Conservation (phyloP, 805 yeast genomes). For the Myxozyma neotropica region DNA sequence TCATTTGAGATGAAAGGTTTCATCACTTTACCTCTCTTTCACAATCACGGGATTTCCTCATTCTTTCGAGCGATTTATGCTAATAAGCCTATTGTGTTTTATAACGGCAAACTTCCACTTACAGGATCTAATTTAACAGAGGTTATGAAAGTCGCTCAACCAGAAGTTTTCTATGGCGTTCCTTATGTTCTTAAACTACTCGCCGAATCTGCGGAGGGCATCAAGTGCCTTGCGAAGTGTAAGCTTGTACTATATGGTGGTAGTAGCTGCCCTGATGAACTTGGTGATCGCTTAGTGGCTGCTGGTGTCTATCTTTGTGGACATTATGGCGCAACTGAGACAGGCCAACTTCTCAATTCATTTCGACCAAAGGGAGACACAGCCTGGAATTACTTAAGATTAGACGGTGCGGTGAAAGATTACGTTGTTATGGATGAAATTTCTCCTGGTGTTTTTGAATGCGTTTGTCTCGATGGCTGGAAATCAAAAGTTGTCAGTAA, state of each 20-base stretch:
- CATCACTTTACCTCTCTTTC: constrained; percentile 24
- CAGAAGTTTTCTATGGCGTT: constrained; percentile 22
- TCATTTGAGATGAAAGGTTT: constrained; percentile 17
- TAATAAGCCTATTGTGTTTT: constrained; percentile 11
- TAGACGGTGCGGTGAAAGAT: neutral
- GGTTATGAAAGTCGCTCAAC: constrained; percentile 5
- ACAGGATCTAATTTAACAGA: constrained; percentile 11
- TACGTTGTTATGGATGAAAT: constrained; percentile 19
- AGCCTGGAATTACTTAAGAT: constrained; percentile 18
- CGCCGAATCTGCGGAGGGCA: constrained; percentile 12
- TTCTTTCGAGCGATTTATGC: constrained; percentile 20
- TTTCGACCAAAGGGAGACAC: constrained; percentile 10
- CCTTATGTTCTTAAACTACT: constrained; percentile 26
- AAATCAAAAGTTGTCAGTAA: constrained; percentile 17
- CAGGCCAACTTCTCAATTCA: constrained; percentile 23
- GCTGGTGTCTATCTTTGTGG: constrained; percentile 13
- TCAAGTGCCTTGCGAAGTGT: constrained; percentile 9
- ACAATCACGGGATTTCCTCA: constrained; percentile 23
- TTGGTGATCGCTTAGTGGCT: constrained; percentile 20
- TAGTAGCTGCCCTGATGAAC: constrained; percentile 17
- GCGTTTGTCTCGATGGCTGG: constrained; percentile 26
- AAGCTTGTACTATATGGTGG: constrained; percentile 23
- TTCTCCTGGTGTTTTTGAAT: constrained; percentile 12
- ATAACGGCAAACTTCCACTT: constrained; percentile 12
- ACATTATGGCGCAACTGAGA: constrained; percentile 25